Evolutionary conservation across 2,329 filamentous ascomycete species (phyloP), one percentile per base, ranked within the genome.

Genomic region (Ciborinia camelliae): DNA sequence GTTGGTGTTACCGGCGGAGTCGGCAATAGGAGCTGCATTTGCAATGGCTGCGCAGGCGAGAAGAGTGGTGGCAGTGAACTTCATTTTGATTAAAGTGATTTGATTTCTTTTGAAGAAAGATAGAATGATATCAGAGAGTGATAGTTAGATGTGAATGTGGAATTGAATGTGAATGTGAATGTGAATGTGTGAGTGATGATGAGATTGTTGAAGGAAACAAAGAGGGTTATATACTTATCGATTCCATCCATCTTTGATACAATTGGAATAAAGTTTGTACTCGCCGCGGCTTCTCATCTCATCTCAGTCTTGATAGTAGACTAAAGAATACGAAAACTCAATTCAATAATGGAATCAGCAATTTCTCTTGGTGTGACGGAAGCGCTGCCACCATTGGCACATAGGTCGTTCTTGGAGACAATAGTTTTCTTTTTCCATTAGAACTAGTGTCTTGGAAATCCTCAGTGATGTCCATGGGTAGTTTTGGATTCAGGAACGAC

Each of bases 141-240:
- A 23, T 4, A 23, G 8, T 45, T 26, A 4, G 26, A 47, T 47
- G 30, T 32, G 28, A 32, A 9, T 51, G 26, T 20, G 20, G 39
- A 32, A 51, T 12, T 30, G 54, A 8, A 14, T 57, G 20, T n/a
- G 5, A 30, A 30, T 50, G 47, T 32, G 28, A 18, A 14, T 57
- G 20, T n/a, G 5, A 30, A 30, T 50, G 47, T 32, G 28, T 10
- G 30, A 39, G 18, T 57, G 39, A 58, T 43, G 23, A 43, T 52
- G 14, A 32, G 23, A n/a, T 4, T 32, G 20, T 45, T 15, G n/a
- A 32, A 26, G 54, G 28, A 18, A 45, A 45, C 1, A 2, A 32
- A 45, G 54, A 45, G 39, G 37, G 30, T 57, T 45, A 58, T 58
- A 58, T 58, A 45, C 20, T 32, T 8, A 32, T 58, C n/a, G 5